Conservation (phyloP, 192 early-diverging fungal species). For the Coemansia biformis region DNA sequence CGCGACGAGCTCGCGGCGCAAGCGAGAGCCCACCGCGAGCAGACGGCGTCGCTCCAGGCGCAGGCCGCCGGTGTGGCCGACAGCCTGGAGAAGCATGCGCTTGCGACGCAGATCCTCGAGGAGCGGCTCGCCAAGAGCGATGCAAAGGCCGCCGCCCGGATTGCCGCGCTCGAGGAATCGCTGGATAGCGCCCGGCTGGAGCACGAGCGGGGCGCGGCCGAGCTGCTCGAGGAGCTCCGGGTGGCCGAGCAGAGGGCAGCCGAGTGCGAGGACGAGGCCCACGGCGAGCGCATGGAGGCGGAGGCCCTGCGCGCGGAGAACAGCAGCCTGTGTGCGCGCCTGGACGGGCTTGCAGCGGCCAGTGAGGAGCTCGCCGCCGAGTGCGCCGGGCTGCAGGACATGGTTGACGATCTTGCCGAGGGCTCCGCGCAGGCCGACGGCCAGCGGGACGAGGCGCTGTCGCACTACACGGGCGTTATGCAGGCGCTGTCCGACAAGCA, state of each 20-base stretch:
- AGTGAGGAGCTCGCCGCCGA: slow-evolving; percentile 12
- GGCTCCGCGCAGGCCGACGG: slow-evolving; percentile 4
- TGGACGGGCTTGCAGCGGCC: slow-evolving; percentile 10
- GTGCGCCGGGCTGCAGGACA: slow-evolving; percentile 12
- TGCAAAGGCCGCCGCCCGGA: background rate
- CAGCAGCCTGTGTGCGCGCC: slow-evolving; percentile 4
- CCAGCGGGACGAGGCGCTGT: slow-evolving; percentile 12
- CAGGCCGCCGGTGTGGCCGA: slow-evolving; percentile 6
- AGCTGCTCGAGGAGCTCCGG: slow-evolving; percentile 11
- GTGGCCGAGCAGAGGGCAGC: slow-evolving; percentile 7
- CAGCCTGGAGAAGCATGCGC: slow-evolving; percentile 7
- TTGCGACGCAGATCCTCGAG: slow-evolving; percentile 3
- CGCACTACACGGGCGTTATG: slow-evolving; percentile 25
- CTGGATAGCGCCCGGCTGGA: slow-evolving; percentile 10
- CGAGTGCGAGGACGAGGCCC: background rate
- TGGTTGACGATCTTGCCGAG: slow-evolving; percentile 8
- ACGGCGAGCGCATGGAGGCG: slow-evolving; percentile 6
- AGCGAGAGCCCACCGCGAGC: slow-evolving; percentile 3
- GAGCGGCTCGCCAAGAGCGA: slow-evolving; percentile 13
- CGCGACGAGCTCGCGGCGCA: slow-evolving; percentile 15
- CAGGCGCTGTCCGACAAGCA: slow-evolving; percentile 20
- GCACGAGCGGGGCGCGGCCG: background rate
- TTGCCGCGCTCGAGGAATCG: slow-evolving; percentile 8
- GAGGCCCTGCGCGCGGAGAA: slow-evolving; percentile 20
- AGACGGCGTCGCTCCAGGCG: slow-evolving; percentile 1